Percentiles rank a stretch among this genome's conserved stretches.
phyloP scores from a whole-genome alignment of 768 basidiomycete species.

The Tulasnella calospora region DNA sequence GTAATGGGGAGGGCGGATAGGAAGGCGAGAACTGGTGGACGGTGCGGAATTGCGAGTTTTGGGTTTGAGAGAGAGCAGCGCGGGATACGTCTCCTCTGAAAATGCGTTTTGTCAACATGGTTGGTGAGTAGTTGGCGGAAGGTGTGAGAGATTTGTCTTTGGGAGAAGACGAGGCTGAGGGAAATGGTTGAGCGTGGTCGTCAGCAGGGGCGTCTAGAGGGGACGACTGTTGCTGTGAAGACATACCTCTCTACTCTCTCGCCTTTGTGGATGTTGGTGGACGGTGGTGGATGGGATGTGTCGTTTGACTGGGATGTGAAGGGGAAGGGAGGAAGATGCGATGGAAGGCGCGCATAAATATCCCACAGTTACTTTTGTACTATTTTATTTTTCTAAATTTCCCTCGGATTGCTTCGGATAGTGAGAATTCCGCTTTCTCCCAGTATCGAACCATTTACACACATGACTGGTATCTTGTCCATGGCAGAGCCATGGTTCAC shows the following conservation, averaged over 20 bases:
- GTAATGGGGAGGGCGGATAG: constrained; percentile 36
- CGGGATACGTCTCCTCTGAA: constrained; percentile 64
- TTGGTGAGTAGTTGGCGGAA: neutral
- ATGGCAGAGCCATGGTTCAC: too few relatives aligned
- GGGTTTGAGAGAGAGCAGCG: constrained; percentile 69
- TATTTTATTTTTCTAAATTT: neutral
- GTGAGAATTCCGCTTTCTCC: neutral
- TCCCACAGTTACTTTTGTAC: neutral
- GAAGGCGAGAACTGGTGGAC: constrained; percentile 52
- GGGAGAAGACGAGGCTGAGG: neutral
- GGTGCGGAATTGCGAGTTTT: constrained; percentile 57
- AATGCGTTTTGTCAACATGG: constrained; percentile 77
- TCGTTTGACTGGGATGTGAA: too few relatives aligned
- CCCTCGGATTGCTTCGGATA: neutral
- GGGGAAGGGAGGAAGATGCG: too few relatives aligned
- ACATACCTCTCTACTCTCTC: neutral
- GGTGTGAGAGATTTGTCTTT: neutral
- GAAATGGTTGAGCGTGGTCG: neutral
- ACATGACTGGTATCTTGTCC: neutral
- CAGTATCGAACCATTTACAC: constrained; percentile 5
- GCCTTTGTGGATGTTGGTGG: neutral
- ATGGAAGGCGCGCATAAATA: neutral
- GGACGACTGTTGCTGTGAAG: neutral
- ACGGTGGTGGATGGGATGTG: neutral
- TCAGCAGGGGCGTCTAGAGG: neutral